phyloP scores from a whole-genome alignment of 129 eudicot species.

The Helichrysum umbraculigerum region DNA sequence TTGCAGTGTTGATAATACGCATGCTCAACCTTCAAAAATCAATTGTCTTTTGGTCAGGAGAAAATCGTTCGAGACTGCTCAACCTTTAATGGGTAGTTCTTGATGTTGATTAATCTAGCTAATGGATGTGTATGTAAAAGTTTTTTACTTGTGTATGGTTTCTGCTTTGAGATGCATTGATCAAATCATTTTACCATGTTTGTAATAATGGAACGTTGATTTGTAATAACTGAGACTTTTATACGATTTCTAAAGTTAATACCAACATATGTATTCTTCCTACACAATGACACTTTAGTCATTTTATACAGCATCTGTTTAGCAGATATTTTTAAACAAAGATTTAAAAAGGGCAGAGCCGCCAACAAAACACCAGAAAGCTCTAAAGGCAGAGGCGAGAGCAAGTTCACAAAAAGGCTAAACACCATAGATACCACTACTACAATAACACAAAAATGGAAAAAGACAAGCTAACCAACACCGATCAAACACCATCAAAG shows the following conservation, averaged over 20 bases:
- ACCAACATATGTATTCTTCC: background rate
- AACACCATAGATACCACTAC: too few relatives aligned
- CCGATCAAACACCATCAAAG: too few relatives aligned
- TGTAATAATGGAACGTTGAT: constrained; percentile 24
- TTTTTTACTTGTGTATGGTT: constrained; percentile 23
- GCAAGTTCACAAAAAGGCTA: too few relatives aligned
- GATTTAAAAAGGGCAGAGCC: too few relatives aligned
- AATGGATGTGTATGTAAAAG: constrained; percentile 17
- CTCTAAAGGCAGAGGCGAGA: too few relatives aligned
- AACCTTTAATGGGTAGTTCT: constrained; percentile 31
- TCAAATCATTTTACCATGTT: constrained; percentile 5
- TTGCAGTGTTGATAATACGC: constrained; percentile 60
- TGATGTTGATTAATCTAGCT: constrained; percentile 9
- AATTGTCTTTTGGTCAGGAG: constrained; percentile 72
- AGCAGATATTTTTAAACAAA: too few relatives aligned
- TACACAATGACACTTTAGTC: too few relatives aligned
- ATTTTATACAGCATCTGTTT: too few relatives aligned
- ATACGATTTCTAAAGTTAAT: background rate
- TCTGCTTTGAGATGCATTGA: background rate
- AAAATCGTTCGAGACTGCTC: constrained; percentile 61
- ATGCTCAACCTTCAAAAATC: constrained; percentile 63
- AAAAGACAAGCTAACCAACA: too few relatives aligned
- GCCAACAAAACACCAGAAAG: too few relatives aligned
- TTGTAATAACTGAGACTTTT: constrained; percentile 12
- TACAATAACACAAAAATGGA: too few relatives aligned